Base-by-base conservation (phyloP, 148 eudicot genomes). In the Arctostaphylos glauca region DNA sequence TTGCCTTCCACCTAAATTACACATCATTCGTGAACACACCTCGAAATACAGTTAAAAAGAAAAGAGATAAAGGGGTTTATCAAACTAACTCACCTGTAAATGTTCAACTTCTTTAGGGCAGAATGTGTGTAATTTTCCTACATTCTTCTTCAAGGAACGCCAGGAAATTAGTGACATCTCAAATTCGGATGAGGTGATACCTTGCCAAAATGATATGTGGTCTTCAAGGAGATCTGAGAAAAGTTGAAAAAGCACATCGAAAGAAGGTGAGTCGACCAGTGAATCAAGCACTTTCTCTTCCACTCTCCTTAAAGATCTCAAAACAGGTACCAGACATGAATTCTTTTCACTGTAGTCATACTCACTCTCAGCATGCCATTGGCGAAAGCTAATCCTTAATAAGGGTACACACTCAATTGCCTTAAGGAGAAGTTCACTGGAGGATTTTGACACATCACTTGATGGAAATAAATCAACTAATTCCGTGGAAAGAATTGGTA, bases 401-500 rank as follows among this genome's bases (percentile, higher is more conserved):
- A 93, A 53, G 52, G 88, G 86, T 49, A 89, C 88, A 86, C 90
- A 87, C 43, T 68, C 86, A 50, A 92, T 87, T 21, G 94, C 91
- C 86, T 91, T 90, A 15, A 25, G 67, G 31, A 96, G 91, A 58
- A 56, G 84, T 71, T 82, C 78, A 41, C 83, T 62, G 77, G 87
- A 80, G 21, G 91, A 84, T 53, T 62, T 66, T 43, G 84, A 50
- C 81, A 82, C 41, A 48, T 81, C 82, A 82, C 64, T 81, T 41
- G 89, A 67, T 19, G 80, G 84, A 80, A 83, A 56, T 48, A 87
- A 72, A 81, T 92, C 89, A 82, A 83, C 90, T 79, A 89, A 87
- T 73, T 93, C 94, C 79, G 86, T 60, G 44, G 95, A 89, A 64
- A 96, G 98, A 62, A 94, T 77, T 53, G 99, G 98, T 67, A 89